These are phyloP conservation scores for Fusarium subglutinans DNA, from an alignment of 2,329 filamentous ascomycete genomes.

Conservation along the genomic window DNA sequence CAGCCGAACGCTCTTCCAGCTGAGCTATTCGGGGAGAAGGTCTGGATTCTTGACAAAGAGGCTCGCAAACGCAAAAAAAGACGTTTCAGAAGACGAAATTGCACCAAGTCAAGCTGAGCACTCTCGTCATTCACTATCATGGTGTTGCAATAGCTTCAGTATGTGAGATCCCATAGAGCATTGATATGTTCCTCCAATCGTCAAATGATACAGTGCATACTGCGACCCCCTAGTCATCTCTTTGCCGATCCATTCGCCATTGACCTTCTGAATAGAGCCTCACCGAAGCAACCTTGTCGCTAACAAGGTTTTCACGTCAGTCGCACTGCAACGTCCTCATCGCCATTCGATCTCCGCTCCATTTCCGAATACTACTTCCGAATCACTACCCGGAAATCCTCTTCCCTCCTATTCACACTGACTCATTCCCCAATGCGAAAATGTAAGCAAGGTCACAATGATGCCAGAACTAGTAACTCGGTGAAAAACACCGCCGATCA, in stretches of 20 bases:
- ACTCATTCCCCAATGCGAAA: neutral
- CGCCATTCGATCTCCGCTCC: neutral
- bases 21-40: slow-evolving; percentile 35
- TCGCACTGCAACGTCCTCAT: neutral
- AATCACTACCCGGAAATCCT: neutral
- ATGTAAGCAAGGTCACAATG: neutral
- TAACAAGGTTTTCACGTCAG: neutral
- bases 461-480: slow-evolving; percentile 17
- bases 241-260: neutral
- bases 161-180: neutral
- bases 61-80: rapidly evolving
- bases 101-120: neutral
- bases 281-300: neutral
- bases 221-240: neutral
- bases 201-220: neutral
- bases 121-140: neutral
- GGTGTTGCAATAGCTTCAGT: neutral
- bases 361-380: neutral
- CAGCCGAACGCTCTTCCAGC: slow-evolving; percentile 38
- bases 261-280: neutral
- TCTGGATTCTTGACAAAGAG: neutral
- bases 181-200: rapidly evolving
- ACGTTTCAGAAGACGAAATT: rapidly evolving
- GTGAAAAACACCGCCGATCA: slow-evolving; percentile 19
- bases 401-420: neutral